These are phyloP conservation scores for Leccinum pachyderme DNA, from an alignment of 1,284 basidiomycete species.

Conservation along the genomic window DNA sequence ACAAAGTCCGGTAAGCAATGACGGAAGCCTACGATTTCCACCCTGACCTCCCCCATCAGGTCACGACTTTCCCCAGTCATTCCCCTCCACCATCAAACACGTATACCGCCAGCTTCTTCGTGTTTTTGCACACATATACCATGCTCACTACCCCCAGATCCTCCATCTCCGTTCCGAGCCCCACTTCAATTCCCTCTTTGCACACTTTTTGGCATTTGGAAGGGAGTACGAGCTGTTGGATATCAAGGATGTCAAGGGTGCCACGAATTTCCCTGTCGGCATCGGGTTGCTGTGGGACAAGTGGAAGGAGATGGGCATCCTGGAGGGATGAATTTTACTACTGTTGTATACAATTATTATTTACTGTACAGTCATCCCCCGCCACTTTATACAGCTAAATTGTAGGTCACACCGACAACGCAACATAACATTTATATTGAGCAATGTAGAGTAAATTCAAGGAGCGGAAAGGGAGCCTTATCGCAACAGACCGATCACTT, in stretches of 20 bases:
- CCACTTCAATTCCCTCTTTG: conserved; percentile 98
- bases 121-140: conserved; percentile 97
- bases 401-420: too few relatives aligned
- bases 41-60: conserved; percentile 42
- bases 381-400: too few relatives aligned
- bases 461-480: too few relatives aligned
- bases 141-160: conserved; percentile 91
- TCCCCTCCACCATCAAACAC: conserved; percentile 93
- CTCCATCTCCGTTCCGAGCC: conserved; percentile 94
- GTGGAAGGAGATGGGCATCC: conserved; percentile 82
- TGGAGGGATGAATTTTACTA: conserved; percentile 41
- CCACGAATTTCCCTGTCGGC: conserved; percentile 60
- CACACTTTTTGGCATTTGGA: conserved; percentile 94
- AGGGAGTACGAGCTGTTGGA: conserved; percentile 92
- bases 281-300: conserved; percentile 87
- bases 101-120: conserved; percentile 96
- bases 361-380: conserved; percentile 14
- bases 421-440: too few relatives aligned
- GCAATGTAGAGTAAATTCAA: too few relatives aligned
- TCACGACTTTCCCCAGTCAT: conserved; percentile 87
- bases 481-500: too few relatives aligned
- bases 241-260: conserved; percentile 83
- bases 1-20: conserved; percentile 80
- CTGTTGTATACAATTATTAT: neutral
- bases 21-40: neutral